A percentile compares a stretch with the other conserved stretches of the same genome.
These are phyloP conservation scores for Cenchrus americanus DNA, from an alignment of 176 grass and related monocot genomes.

Conservation along the genomic window DNA sequence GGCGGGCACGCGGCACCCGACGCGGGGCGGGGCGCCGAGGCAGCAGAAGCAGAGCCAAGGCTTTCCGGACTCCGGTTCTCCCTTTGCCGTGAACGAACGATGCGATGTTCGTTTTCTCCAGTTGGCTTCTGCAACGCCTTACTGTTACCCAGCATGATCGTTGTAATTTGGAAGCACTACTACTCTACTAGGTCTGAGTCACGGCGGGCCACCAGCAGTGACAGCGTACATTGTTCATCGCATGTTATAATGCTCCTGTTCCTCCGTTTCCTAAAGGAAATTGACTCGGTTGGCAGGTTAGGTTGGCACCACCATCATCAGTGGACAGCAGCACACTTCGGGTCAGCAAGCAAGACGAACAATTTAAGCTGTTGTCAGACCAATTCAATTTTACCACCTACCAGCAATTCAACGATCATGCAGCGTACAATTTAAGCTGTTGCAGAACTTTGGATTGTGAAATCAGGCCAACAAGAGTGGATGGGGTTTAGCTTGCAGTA, in stretches of 20 bases:
- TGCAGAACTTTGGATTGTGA: neutral
- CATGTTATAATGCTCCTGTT: neutral
- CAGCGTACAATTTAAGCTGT: neutral
- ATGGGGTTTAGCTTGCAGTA: neutral
- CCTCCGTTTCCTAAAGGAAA: neutral
- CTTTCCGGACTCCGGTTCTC: too few relatives aligned
- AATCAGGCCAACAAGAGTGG: neutral
- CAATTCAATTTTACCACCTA: neutral
- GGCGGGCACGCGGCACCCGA: too few relatives aligned
- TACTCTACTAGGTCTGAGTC: too few relatives aligned
- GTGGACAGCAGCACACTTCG: neutral
- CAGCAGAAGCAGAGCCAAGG: too few relatives aligned
- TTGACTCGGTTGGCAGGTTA: slow-evolving; percentile 20
- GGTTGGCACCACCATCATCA: neutral
- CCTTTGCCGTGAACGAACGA: too few relatives aligned
- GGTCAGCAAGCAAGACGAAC: neutral
- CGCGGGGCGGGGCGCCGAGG: too few relatives aligned
- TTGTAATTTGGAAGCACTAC: too few relatives aligned
- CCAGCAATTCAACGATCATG: neutral
- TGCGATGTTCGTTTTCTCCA: too few relatives aligned
- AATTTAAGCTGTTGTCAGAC: neutral
- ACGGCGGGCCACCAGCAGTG: neutral
- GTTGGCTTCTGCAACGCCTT: too few relatives aligned
- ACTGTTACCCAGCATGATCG: too few relatives aligned
- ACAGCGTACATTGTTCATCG: neutral